A percentile compares a stretch with the other conserved stretches of the same genome.
Conservation (phyloP, 345 rosid genomes). For the Aegle marmelos region DNA sequence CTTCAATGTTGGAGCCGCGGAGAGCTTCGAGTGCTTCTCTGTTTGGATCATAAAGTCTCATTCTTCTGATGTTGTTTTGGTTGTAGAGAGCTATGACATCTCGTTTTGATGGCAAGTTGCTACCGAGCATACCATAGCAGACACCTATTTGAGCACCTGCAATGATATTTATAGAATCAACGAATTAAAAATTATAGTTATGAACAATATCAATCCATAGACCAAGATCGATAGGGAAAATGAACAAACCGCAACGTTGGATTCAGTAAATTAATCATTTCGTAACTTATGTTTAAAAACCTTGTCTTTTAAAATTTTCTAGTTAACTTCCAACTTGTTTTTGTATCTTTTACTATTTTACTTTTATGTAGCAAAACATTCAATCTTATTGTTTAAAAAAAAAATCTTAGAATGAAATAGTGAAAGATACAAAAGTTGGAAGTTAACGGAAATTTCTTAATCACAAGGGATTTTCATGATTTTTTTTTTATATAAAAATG, state of each 20-base stretch:
- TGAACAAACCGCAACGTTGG: neutral
- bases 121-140: constrained; percentile 59
- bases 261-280: neutral
- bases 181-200: too few relatives aligned
- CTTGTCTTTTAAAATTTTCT: too few relatives aligned
- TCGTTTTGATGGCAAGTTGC: constrained; percentile 43
- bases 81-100: constrained; percentile 50
- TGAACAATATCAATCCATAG: too few relatives aligned
- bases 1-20: constrained; percentile 44
- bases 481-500: too few relatives aligned
- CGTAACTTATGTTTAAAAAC: neutral
- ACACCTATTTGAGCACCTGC: constrained; percentile 58
- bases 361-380: too few relatives aligned
- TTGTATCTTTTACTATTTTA: neutral
- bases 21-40: constrained; percentile 38
- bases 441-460: too few relatives aligned
- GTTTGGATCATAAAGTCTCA: constrained; percentile 33
- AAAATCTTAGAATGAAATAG: too few relatives aligned
- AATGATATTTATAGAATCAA: neutral
- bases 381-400: neutral
- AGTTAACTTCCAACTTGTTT: neutral
- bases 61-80: constrained; percentile 39
- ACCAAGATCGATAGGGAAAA: too few relatives aligned
- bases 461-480: too few relatives aligned
- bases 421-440: too few relatives aligned